Conservation (phyloP, 345 rosid species). For the Barbarea vulgaris region DNA sequence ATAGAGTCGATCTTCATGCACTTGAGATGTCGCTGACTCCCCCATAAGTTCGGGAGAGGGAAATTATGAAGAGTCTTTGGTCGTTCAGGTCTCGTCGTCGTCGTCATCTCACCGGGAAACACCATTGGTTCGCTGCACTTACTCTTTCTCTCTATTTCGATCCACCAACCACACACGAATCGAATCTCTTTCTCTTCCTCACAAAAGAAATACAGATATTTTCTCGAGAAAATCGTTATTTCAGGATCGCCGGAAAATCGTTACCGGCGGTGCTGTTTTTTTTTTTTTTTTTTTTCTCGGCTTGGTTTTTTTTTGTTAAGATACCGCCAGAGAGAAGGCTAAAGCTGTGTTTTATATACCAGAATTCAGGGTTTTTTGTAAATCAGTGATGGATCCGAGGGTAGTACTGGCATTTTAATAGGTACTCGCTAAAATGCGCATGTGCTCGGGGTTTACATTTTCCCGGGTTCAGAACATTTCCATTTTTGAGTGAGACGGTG, state of each 20-base stretch:
- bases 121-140: slow-evolving; percentile 47
- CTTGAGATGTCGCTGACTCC: slow-evolving; percentile 53
- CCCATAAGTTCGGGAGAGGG: slow-evolving; percentile 66
- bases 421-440: slow-evolving; percentile 42
- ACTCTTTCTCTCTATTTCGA: background rate
- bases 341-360: slow-evolving; percentile 39
- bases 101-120: slow-evolving; percentile 39
- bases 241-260: slow-evolving; percentile 8
- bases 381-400: slow-evolving; percentile 42
- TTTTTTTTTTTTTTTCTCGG: slow-evolving; percentile 6
- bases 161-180: background rate
- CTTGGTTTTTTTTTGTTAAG: slow-evolving; percentile 17
- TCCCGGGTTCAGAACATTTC: slow-evolving; percentile 33
- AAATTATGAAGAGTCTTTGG: slow-evolving; percentile 66
- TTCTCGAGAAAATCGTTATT: slow-evolving; percentile 6
- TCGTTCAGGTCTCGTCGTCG: slow-evolving; percentile 54
- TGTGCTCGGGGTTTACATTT: slow-evolving; percentile 23
- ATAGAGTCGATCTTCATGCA: slow-evolving; percentile 54
- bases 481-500: slow-evolving; percentile 22
- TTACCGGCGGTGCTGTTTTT: slow-evolving; percentile 15
- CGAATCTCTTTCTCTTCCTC: slow-evolving; percentile 1
- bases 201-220: background rate
- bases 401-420: background rate
- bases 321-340: slow-evolving; percentile 48
- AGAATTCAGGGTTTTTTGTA: slow-evolving; percentile 15